Base-by-base conservation (phyloP, 2,329 filamentous ascomycete species). In the Arthrocladium fulminans region DNA sequence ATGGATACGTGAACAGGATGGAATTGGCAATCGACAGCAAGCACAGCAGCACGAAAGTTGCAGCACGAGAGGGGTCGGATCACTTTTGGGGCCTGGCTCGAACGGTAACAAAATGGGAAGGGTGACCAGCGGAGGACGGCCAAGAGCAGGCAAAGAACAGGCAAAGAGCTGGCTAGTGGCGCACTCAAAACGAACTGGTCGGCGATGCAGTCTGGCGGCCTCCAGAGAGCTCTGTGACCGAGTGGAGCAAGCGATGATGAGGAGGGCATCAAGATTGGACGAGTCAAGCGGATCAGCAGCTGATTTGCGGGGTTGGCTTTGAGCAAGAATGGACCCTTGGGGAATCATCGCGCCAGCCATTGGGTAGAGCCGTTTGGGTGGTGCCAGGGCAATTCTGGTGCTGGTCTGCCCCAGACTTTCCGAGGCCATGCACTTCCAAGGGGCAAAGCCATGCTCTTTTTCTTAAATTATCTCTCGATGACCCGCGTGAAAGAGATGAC, bases 101-200 rank as follows among this genome's bases (percentile, higher is more conserved):
- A 39, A 17, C 32, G 13, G 19, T 42, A 25, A 25, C 19, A 35
- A 8, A 27, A 45, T 5, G 23, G 17, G 29, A 20, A 2, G 24
- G 32, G 23, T 27, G 27, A 13, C 39, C 25, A 47, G 29, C 22
- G 23, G 34, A 45, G 39, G 23, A 24, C n/a, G n/a, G n/a, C n/a
- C n/a, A n/a, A n/a, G n/a, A 20, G 23, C 17, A 24, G 19, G 25
- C 17, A 47, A 47, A 29, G n/a, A 39, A 39, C 44, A 47, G 34
- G 44, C 44, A 39, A 42, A 47, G 44, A 47, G 34, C 44, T 39
- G 29, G 44, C 29, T 47, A 47, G 44, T 17, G 44, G 44, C 44
- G 41, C 29, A 25, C 32, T 47, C 19, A 38, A 47, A 47, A 39
- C 23, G 44, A 47, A 47, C 44, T 38, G 44, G 22, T 39, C 34